A percentile compares a stretch with the other conserved stretches of the same genome.
Evolutionary conservation across 768 basidiomycete genomes (phyloP).

Genomic region (Hortiboletus flavorubellus): DNA sequence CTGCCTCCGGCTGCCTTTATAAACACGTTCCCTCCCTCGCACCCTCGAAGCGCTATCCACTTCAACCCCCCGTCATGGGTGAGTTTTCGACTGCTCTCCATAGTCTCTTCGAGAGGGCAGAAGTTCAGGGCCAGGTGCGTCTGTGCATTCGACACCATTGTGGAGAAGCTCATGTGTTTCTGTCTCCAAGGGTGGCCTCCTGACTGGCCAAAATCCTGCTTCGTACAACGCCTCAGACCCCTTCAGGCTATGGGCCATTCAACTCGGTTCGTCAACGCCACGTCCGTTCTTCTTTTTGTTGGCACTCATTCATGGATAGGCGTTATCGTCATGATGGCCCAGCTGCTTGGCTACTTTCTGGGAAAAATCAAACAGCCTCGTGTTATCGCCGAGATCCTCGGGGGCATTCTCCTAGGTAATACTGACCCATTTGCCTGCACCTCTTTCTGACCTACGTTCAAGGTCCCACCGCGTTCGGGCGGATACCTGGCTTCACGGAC

Average conservation of each 20-base stretch:
- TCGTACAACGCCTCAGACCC: conserved; percentile 63
- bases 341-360: conserved; percentile 64
- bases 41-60: background rate
- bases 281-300: background rate
- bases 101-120: conserved; percentile 14
- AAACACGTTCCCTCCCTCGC: background rate
- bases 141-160: background rate
- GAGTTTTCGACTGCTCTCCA: conserved; percentile 38
- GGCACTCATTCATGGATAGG: conserved; percentile 32
- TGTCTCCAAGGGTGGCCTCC: conserved; percentile 60
- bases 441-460: conserved; percentile 42
- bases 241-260: conserved; percentile 71
- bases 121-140: conserved; percentile 29
- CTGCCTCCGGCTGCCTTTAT: background rate
- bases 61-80: conserved; percentile 21
- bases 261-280: conserved; percentile 50
- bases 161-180: background rate
- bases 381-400: conserved; percentile 93
- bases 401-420: conserved; percentile 77
- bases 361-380: conserved; percentile 77
- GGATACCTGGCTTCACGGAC: conserved; percentile 84
- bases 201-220: conserved; percentile 73
- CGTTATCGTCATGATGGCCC: conserved; percentile 80
- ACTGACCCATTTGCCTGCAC: conserved; percentile 43
- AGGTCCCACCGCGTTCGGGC: conserved; percentile 60